Evolutionary conservation across 116 monocot genomes (phyloP).

Genomic region (Posidonia oceanica): DNA sequence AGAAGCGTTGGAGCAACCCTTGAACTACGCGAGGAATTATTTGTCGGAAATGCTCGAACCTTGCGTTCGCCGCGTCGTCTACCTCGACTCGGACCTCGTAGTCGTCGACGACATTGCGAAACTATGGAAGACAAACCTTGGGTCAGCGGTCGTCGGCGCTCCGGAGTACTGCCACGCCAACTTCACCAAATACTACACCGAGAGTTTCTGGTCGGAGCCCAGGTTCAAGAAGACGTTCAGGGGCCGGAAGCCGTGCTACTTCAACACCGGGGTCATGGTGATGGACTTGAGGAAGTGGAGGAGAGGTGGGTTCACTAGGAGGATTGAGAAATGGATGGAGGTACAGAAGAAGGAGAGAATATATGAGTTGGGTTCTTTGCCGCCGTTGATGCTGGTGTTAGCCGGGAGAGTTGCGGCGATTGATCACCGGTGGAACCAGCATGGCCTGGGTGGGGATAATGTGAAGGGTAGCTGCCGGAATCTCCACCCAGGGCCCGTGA

Average conservation of each 20-base stretch:
- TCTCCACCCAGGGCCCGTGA: constrained; percentile 35
- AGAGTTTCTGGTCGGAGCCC: constrained; percentile 38
- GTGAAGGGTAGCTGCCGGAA: constrained; percentile 24
- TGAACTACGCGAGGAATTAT: constrained; percentile 66
- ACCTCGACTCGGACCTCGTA: constrained; percentile 60
- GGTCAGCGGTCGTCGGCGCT: constrained; percentile 34
- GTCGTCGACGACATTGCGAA: constrained; percentile 21
- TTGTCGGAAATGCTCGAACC: constrained; percentile 39
- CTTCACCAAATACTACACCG: constrained; percentile 47
- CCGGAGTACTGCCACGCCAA: constrained; percentile 94
- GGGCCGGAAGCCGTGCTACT: constrained; percentile 23
- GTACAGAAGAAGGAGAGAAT: constrained; percentile 23
- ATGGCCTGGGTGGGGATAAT: constrained; percentile 27
- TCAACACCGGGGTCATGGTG: constrained; percentile 47
- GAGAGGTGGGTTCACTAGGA: constrained; percentile 11
- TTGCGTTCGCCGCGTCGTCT: constrained; percentile 61
- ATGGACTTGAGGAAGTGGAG: constrained; percentile 33
- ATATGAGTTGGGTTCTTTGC: constrained; percentile 37
- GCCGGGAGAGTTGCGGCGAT: constrained; percentile 31
- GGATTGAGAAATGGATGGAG: constrained; percentile 34
- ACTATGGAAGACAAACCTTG: constrained; percentile 13
- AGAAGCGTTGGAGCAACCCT: constrained; percentile 50
- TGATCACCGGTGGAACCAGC: constrained; percentile 42
- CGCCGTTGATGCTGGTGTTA: constrained; percentile 30
- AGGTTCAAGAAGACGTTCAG: constrained; percentile 17